A percentile compares a stretch with the other conserved stretches of the same genome.
These are phyloP conservation scores for Chenopodium quinoa DNA, from an alignment of 148 eudicot species.

Conservation along the genomic window DNA sequence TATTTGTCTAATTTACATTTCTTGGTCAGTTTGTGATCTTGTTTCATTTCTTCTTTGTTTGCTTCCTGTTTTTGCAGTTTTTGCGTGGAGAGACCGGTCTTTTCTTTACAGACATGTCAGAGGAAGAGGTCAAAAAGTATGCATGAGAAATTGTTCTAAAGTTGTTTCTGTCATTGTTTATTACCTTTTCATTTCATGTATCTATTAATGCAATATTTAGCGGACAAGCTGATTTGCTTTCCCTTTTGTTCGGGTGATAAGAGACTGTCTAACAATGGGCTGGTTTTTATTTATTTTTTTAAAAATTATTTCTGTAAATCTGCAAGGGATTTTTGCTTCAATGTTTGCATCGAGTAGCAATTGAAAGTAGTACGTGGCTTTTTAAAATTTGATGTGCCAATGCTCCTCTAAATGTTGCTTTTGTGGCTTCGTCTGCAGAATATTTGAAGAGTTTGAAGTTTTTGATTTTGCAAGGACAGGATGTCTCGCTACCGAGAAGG, in stretches of 20 bases:
- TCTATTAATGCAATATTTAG: neutral
- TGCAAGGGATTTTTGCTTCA: neutral
- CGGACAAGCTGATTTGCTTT: neutral
- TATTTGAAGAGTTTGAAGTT: slow-evolving; percentile 68
- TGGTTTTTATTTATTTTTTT: neutral
- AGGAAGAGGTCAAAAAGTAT: slow-evolving; percentile 76
- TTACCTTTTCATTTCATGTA: neutral
- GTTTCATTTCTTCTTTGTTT: neutral
- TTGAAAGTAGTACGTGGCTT: neutral
- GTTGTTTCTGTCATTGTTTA: neutral
- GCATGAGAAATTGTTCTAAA: slow-evolving; percentile 1
- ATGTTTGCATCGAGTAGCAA: neutral
- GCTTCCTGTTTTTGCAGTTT: slow-evolving; percentile 41
- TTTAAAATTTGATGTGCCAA: neutral
- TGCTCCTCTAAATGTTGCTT: neutral
- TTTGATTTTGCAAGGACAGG: slow-evolving; percentile 95
- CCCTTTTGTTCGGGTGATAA: neutral
- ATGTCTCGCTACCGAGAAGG: slow-evolving; percentile 61
- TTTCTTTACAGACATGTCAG: slow-evolving; percentile 63
- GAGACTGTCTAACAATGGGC: neutral
- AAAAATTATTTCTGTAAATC: neutral
- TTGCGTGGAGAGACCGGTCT: slow-evolving; percentile 85
- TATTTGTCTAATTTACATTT: neutral
- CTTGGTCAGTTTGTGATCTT: neutral
- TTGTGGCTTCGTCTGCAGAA: slow-evolving; percentile 36